phyloP scores from a whole-genome alignment of 345 rosid genomes.

The Sisymbrium irio region DNA sequence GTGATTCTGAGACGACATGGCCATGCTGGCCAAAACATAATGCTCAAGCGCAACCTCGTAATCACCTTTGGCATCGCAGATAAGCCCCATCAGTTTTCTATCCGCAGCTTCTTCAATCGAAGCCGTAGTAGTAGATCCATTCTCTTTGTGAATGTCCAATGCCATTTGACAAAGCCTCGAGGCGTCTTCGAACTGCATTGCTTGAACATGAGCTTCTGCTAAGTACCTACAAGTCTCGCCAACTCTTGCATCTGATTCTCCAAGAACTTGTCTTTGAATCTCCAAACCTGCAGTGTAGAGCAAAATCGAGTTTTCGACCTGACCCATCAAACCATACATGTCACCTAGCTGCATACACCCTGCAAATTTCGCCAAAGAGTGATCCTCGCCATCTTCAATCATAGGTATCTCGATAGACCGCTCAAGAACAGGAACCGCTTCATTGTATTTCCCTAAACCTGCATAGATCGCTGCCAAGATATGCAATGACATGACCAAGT shows the following conservation, averaged over 20 bases:
- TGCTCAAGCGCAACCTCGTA: conserved; percentile 87
- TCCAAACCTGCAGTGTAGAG: conserved; percentile 86
- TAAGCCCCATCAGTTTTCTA: conserved; percentile 82
- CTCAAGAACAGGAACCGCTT: conserved; percentile 84
- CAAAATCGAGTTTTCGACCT: conserved; percentile 73
- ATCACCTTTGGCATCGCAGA: conserved; percentile 74
- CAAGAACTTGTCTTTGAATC: conserved; percentile 85
- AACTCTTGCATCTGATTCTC: conserved; percentile 69
- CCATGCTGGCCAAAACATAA: conserved; percentile 82
- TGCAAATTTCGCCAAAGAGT: conserved; percentile 86
- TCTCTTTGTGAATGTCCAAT: conserved; percentile 67
- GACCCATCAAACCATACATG: conserved; percentile 76
- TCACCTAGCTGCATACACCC: conserved; percentile 99
- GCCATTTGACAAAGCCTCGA: conserved; percentile 78
- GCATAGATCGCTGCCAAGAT: conserved; percentile 67
- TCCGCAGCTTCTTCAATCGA: conserved; percentile 86
- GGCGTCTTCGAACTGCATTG: conserved; percentile 80
- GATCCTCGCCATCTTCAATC: conserved; percentile 72
- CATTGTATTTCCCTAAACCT: conserved; percentile 56
- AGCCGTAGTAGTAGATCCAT: conserved; percentile 45
- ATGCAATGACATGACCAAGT: conserved; percentile 81
- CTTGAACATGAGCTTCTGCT: conserved; percentile 90
- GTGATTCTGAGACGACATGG: conserved; percentile 64
- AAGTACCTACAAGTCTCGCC: conserved; percentile 82
- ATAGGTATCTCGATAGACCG: conserved; percentile 72